A percentile compares a stretch with the other conserved stretches of the same genome.
Conservation (phyloP, 106 monocot species). For the Dioscorea dumetorum region DNA sequence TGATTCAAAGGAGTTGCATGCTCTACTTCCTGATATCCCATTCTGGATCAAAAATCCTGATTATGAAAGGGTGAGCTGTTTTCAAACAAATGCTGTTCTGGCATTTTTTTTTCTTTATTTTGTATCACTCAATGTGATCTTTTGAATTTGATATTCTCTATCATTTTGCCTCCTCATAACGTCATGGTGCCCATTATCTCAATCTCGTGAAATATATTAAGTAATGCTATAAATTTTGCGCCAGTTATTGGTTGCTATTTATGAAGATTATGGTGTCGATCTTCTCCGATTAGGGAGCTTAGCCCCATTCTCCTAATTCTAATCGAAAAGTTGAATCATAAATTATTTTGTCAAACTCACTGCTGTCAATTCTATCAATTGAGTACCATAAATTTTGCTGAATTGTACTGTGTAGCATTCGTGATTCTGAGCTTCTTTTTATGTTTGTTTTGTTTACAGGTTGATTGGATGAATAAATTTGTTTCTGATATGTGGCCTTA, state of each 20-base stretch:
- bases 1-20: conserved; percentile 42
- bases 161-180: not conserved
- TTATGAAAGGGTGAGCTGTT: conserved; percentile 54
- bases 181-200: too few species aligned
- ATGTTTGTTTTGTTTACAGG: conserved; percentile 30
- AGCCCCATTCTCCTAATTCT: not conserved
- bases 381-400: not conserved
- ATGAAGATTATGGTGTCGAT: not conserved
- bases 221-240: too few species aligned
- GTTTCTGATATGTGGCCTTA: conserved; percentile 72
- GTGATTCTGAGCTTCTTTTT: not conserved
- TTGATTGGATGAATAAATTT: conserved; percentile 83
- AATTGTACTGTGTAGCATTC: not conserved
- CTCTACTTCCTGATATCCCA: conserved; percentile 58
- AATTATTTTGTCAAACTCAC: not conserved
- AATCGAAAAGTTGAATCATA: not conserved
- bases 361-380: not conserved
- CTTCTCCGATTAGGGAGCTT: not conserved
- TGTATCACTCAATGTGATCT: not conserved
- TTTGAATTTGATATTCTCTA: not conserved
- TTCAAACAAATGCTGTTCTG: not conserved
- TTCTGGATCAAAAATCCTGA: conserved; percentile 82
- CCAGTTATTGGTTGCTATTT: too few species aligned
- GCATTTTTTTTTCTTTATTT: not conserved
- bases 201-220: too few species aligned